phyloP scores from a whole-genome alignment of 768 basidiomycete genomes.

The Pulveroboletus sp. region DNA sequence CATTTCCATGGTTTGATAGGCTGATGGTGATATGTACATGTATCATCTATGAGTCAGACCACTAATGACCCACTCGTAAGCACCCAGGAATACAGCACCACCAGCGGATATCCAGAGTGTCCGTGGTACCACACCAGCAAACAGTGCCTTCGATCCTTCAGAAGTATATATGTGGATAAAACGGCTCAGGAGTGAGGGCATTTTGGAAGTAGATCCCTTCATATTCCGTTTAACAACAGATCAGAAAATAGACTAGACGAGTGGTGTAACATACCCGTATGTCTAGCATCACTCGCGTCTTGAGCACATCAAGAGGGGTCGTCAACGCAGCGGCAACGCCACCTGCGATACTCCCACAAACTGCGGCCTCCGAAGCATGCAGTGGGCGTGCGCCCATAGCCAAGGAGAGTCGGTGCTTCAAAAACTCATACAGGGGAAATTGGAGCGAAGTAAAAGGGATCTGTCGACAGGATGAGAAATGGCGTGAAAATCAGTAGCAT shows the following conservation, averaged over 20 bases:
- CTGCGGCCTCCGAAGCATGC: slow-evolving; percentile 71
- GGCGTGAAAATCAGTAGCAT: neutral
- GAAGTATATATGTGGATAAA: slow-evolving; percentile 59
- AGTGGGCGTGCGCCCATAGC: slow-evolving; percentile 52
- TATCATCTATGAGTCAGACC: slow-evolving; percentile 36
- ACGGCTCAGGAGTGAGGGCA: slow-evolving; percentile 54
- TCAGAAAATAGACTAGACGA: neutral
- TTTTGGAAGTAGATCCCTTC: slow-evolving; percentile 48
- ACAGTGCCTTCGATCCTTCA: slow-evolving; percentile 76
- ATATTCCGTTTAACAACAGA: neutral
- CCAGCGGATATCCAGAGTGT: slow-evolving; percentile 97
- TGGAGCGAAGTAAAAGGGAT: slow-evolving; percentile 96
- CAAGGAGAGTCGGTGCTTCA: slow-evolving; percentile 66
- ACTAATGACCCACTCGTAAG: slow-evolving; percentile 80
- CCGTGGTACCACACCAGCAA: slow-evolving; percentile 83
- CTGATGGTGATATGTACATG: no score
- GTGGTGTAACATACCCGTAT: slow-evolving; percentile 55
- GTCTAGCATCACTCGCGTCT: slow-evolving; percentile 96
- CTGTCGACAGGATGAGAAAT: slow-evolving; percentile 38
- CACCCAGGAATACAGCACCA: slow-evolving; percentile 95
- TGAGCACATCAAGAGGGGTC: slow-evolving; percentile 93
- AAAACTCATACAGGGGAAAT: slow-evolving; percentile 89
- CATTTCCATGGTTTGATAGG: no score
- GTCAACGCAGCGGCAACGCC: slow-evolving; percentile 86
- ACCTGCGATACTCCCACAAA: slow-evolving; percentile 89